Evolutionary conservation across 1,284 basidiomycete species (phyloP).

Genomic region (Vanrija pseudolonga): DNA sequence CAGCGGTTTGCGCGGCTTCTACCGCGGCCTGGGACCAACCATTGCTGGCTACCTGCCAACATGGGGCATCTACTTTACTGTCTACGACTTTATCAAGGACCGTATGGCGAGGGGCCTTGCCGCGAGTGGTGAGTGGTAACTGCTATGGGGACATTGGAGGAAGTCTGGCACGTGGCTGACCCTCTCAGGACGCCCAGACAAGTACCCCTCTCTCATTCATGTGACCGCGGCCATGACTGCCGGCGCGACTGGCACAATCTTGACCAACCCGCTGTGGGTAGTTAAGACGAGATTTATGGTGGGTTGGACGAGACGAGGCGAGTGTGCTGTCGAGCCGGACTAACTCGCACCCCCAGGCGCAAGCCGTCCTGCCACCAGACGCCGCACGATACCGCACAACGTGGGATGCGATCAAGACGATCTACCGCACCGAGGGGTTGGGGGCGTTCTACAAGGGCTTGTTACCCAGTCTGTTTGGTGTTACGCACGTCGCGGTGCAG

Average conservation of each 20-base stretch:
- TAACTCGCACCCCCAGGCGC: slow-evolving; percentile 30
- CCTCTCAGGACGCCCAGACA: not conserved
- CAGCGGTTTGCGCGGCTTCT: slow-evolving; percentile 79
- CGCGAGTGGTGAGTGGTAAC: slow-evolving; percentile 5
- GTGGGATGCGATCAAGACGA: slow-evolving; percentile 75
- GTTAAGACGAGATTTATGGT: slow-evolving; percentile 98
- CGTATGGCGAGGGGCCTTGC: slow-evolving; percentile 58
- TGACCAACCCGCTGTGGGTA: slow-evolving; percentile 92
- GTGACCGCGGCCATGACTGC: slow-evolving; percentile 89
- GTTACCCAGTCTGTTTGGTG: slow-evolving; percentile 80
- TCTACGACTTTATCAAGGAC: slow-evolving; percentile 89
- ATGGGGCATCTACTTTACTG: slow-evolving; percentile 97
- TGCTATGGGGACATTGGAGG: not conserved
- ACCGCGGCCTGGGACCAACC: slow-evolving; percentile 91
- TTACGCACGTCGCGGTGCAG: slow-evolving; percentile 87
- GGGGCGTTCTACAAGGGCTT: slow-evolving; percentile 88
- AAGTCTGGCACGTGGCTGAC: not conserved
- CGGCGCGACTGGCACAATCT: slow-evolving; percentile 81
- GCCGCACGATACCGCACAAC: slow-evolving; percentile 80
- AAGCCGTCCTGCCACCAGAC: slow-evolving; percentile 59
- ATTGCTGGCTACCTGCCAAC: slow-evolving; percentile 91
- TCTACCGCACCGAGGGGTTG: slow-evolving; percentile 78
- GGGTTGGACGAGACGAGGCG: slow-evolving; percentile 38
- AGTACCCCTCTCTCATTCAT: slow-evolving; percentile 50
- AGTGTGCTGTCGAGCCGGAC: not conserved